These are phyloP conservation scores for Thielaviopsis ethacetica DNA, from an alignment of 2,329 filamentous ascomycete species.

Conservation along the genomic window DNA sequence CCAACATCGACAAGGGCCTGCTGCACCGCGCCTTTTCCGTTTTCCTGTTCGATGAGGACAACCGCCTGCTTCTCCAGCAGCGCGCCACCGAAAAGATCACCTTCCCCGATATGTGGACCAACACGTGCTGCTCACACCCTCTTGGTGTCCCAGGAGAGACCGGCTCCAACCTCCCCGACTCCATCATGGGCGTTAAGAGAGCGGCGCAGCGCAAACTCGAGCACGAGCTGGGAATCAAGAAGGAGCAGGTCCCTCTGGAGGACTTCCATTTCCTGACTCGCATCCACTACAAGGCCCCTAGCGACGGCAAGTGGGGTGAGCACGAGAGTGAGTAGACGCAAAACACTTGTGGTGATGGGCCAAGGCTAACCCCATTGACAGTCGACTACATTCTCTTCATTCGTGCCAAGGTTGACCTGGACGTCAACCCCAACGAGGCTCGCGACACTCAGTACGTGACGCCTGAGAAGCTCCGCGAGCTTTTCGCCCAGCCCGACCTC, in stretches of 20 bases:
- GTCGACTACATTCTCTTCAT: slow-evolving; percentile 99
- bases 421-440: slow-evolving; percentile 77
- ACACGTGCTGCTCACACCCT: slow-evolving; percentile 97
- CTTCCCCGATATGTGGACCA: slow-evolving; percentile 98
- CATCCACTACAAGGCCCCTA: slow-evolving; percentile 96
- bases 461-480: slow-evolving; percentile 62
- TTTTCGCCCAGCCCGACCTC: slow-evolving; percentile 66
- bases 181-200: slow-evolving; percentile 72
- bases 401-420: slow-evolving; percentile 74
- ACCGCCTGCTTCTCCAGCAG: slow-evolving; percentile 87
- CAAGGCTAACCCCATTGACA: slow-evolving; percentile 19
- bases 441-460: slow-evolving; percentile 72
- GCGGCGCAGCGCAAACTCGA: slow-evolving; percentile 87
- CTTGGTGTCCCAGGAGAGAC: slow-evolving; percentile 85
- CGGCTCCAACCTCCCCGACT: slow-evolving; percentile 62
- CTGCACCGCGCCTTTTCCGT: slow-evolving; percentile 95
- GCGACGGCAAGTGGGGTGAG: slow-evolving; percentile 96
- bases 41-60: slow-evolving; percentile 91
- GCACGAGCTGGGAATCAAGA: slow-evolving; percentile 86
- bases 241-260: slow-evolving; percentile 74
- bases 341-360: background rate
- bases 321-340: slow-evolving; percentile 65
- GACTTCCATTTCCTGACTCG: slow-evolving; percentile 87
- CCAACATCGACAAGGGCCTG: slow-evolving; percentile 91
- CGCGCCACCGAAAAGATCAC: slow-evolving; percentile 95